phyloP scores from a whole-genome alignment of 108 stramenopile genomes.

The Conticribra guillardii region DNA sequence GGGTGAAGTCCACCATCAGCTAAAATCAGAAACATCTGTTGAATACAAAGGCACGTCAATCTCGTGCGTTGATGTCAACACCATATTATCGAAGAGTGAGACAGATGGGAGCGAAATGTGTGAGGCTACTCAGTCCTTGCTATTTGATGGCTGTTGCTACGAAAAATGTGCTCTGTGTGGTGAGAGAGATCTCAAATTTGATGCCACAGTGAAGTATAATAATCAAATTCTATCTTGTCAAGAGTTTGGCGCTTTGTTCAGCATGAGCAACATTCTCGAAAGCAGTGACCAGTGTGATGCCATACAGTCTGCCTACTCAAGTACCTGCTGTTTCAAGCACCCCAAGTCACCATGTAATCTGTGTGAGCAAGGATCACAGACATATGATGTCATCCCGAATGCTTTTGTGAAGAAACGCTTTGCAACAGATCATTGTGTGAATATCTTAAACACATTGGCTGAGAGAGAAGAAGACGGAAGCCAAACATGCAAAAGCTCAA shows the following conservation, averaged over 20 bases:
- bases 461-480: constrained; percentile 49
- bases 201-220: constrained; percentile 48
- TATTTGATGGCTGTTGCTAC: constrained; percentile 51
- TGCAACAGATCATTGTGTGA: constrained; percentile 34
- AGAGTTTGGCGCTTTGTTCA: constrained; percentile 40
- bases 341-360: constrained; percentile 38
- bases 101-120: constrained; percentile 41
- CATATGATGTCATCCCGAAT: constrained; percentile 33
- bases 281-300: constrained; percentile 47
- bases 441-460: constrained; percentile 19
- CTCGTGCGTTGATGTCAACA: constrained; percentile 52
- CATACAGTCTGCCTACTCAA: constrained; percentile 37
- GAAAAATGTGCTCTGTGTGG: constrained; percentile 55
- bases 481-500: constrained; percentile 30
- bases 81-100: constrained; percentile 45
- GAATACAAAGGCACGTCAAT: constrained; percentile 48
- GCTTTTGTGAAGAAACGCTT: constrained; percentile 44
- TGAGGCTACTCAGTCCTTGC: constrained; percentile 37
- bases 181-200: constrained; percentile 36
- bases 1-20: constrained; percentile 34
- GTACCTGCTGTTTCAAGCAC: constrained; percentile 45
- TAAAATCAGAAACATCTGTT: constrained; percentile 38
- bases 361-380: constrained; percentile 31
- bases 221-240: constrained; percentile 45
- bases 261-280: constrained; percentile 23